Evolutionary conservation across 2,329 filamentous ascomycete genomes (phyloP), one percentile per base, ranked within the genome.

Genomic region (Mycogone perniciosa): DNA sequence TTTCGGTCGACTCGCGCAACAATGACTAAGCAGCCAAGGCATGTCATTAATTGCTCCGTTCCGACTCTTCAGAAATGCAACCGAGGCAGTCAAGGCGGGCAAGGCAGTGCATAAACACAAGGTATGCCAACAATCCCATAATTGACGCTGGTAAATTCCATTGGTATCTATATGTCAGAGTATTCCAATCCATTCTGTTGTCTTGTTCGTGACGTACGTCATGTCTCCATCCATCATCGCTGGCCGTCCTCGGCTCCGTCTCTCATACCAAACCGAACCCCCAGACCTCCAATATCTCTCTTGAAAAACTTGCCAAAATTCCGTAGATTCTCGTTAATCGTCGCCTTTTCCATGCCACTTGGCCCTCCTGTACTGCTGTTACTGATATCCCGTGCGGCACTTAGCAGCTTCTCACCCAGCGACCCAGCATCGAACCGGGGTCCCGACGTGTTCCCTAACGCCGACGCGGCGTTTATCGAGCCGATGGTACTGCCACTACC

Each of bases 271-370:
- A 91, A 91, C 57, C 86, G 73, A 8, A 80, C 81, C 2, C 87
- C 85, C 56, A 92, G 79, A 2, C 84, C 82, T 31, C 88, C 87
- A 56, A 92, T 84, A 72, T 96, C 92, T 56, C 92, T 76, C 56
- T 86, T 84, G 74, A 97, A 97, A 71, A 97, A 96, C 70, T 95
- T 96, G 27, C 92, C 92, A 70, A 99, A 88, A 66, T 89, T 96
- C 72, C 89, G 91, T 69, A 97, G 67, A 68, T 96, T 96, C 69
- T 95, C 91, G 65, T 96, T 95, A 57, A 96, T 80, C 47, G 86
- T 89, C 6, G 80, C 81, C 61, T 85, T 82, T 49, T 81, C 76
- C 50, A 75, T 62, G 11, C 70, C 74, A 10, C 58, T 72, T 55
- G 71, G 70, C 35, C 62, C 71, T 58, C 49, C 61, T n/a, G 57